Conservation (phyloP, 495 filamentous ascomycete species). For the Talaromyces borbonicus region DNA sequence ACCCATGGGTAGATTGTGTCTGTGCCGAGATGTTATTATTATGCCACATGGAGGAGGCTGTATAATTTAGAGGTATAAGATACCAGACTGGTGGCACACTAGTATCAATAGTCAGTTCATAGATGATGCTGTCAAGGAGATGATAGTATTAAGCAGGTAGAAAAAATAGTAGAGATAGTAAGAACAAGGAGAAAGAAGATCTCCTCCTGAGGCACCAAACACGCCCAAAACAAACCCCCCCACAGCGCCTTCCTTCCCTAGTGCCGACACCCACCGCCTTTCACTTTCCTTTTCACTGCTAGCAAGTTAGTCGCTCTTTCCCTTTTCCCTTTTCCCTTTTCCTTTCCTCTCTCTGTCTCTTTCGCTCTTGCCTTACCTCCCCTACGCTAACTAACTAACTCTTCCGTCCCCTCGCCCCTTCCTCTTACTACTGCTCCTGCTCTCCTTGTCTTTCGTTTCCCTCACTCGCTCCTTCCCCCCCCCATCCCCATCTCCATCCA, state of each 20-base stretch:
- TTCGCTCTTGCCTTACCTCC: slow-evolving; percentile 5
- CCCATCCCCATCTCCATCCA: slow-evolving; percentile 1
- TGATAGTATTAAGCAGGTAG: too few species aligned
- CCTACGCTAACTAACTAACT: too few species aligned
- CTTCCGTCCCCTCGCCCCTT: slow-evolving; percentile 8
- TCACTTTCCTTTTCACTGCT: neutral
- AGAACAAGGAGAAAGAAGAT: neutral
- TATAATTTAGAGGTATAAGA: too few species aligned
- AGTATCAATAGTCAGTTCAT: too few species aligned
- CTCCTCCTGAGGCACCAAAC: too few species aligned
- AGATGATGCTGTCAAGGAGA: too few species aligned
- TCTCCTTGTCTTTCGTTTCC: slow-evolving; percentile 8
- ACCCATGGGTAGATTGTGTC: too few species aligned
- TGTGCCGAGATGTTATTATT: too few species aligned
- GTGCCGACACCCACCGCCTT: slow-evolving; percentile 6
- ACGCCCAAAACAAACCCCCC: neutral
- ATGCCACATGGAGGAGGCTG: too few species aligned
- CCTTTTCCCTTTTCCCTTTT: neutral
- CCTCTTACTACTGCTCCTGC: slow-evolving; percentile 5
- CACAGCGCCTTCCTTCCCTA: neutral
- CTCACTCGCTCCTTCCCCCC: slow-evolving; percentile 1
- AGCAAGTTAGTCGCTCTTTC: too few species aligned
- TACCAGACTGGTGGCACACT: too few species aligned
- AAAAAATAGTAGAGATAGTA: too few species aligned
- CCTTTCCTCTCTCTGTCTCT: slow-evolving; percentile 6